A percentile compares a stretch with the other conserved stretches of the same genome.
Conservation (phyloP, 2,329 filamentous ascomycete genomes). For the Paraphoma sp. region DNA sequence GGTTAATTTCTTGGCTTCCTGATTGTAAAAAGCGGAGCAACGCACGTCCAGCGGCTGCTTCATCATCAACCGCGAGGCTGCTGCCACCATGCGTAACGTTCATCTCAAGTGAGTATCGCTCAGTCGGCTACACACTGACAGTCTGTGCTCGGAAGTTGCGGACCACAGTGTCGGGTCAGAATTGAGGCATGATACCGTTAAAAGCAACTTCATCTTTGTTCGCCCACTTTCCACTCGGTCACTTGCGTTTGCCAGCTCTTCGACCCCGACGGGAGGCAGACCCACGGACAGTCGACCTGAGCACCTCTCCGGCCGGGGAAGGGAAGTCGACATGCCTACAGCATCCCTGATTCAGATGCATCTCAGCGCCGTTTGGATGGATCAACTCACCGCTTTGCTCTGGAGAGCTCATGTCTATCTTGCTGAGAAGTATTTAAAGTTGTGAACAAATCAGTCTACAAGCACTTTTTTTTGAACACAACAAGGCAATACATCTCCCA, state of each 20-base stretch:
- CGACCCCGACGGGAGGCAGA: slow-evolving; percentile 6
- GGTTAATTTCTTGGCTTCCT: not conserved
- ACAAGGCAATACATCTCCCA: too few relatives aligned
- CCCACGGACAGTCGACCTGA: slow-evolving; percentile 6
- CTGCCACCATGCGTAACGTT: not conserved
- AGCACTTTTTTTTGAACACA: too few relatives aligned
- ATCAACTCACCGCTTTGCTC: slow-evolving; percentile 16
- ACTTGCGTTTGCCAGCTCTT: slow-evolving; percentile 12
- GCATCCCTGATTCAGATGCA: slow-evolving; percentile 5
- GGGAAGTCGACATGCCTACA: slow-evolving; percentile 12
- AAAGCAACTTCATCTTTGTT: not conserved
- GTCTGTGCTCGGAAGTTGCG: not conserved
- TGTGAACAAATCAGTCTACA: too few relatives aligned
- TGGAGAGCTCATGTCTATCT: not conserved
- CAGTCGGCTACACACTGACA: not conserved
- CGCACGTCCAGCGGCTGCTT: not conserved
- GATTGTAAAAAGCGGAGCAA: not conserved
- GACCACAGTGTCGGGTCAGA: not conserved
- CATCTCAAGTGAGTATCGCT: not conserved
- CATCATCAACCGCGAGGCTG: not conserved
- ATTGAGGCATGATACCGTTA: not conserved
- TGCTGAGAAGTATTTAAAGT: not conserved
- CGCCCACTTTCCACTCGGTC: not conserved
- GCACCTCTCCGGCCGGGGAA: slow-evolving; percentile 16
- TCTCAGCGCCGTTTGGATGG: slow-evolving; percentile 12